Percentiles rank a stretch among this genome's conserved stretches.
Evolutionary conservation across 2,329 filamentous ascomycete species (phyloP).

Genomic region (Fusarium poae): DNA sequence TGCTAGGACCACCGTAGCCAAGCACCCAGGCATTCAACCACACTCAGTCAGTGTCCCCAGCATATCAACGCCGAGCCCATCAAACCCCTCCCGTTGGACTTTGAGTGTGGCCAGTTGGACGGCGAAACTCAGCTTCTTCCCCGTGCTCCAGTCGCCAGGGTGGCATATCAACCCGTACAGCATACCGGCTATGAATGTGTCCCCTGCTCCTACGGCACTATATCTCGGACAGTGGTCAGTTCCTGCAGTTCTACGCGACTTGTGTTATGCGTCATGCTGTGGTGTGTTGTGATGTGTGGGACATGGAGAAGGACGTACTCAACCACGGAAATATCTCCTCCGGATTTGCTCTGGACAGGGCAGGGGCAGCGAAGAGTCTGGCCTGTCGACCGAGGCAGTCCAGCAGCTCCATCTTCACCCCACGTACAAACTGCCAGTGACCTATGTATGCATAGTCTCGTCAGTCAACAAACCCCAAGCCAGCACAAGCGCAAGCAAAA

Average conservation of each 20-base stretch:
- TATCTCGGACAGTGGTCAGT: conserved; percentile 44
- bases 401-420: conserved; percentile 64
- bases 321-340: conserved; percentile 61
- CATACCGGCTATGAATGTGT: conserved; percentile 81
- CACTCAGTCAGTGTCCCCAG: conserved; percentile 34
- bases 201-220: conserved; percentile 79
- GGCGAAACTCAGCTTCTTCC: conserved; percentile 68
- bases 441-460: conserved; percentile 53
- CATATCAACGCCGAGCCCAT: conserved; percentile 59
- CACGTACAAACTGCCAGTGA: conserved; percentile 69
- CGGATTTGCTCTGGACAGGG: conserved; percentile 56
- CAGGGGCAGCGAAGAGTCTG: conserved; percentile 54
- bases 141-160: conserved; percentile 61
- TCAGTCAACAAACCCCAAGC: conserved; percentile 41
- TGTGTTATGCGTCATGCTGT: conserved; percentile 24
- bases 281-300: conserved; percentile 24
- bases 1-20: conserved; percentile 13
- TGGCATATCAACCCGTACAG: conserved; percentile 71
- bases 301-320: conserved; percentile 68
- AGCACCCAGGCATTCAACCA: conserved; percentile 25
- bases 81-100: conserved; percentile 75
- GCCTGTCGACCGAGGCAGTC: conserved; percentile 49
- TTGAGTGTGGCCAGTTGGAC: conserved; percentile 77
- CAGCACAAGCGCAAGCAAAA: conserved; percentile 10
- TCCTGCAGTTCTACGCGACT: conserved; percentile 34